These are phyloP conservation scores for Hagleromyces aurorensis DNA, from an alignment of 805 yeast genomes.

Conservation along the genomic window DNA sequence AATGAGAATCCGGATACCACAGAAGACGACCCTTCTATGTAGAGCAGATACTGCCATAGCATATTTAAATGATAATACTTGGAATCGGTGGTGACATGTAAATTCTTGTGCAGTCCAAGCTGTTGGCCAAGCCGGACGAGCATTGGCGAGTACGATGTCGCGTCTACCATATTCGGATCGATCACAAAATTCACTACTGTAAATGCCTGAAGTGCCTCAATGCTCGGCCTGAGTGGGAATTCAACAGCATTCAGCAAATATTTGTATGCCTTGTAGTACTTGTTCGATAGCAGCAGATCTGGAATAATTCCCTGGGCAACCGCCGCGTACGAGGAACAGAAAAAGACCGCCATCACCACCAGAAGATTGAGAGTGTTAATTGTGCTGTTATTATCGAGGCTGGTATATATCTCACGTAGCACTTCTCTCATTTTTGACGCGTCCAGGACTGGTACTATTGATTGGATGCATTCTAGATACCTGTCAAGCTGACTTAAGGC, in stretches of 20 bases:
- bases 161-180: constrained; percentile 27
- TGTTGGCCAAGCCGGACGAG: constrained; percentile 24
- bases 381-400: constrained; percentile 1
- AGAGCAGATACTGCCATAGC: constrained; percentile 22
- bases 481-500: constrained; percentile 14
- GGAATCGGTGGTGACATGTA: constrained; percentile 1
- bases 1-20: constrained; percentile 26
- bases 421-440: constrained; percentile 5
- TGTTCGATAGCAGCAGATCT: constrained; percentile 17
- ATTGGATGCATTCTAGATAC: constrained; percentile 20
- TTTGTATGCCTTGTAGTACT: constrained; percentile 18
- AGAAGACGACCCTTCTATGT: constrained; percentile 26
- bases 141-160: constrained; percentile 21
- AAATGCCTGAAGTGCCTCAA: constrained; percentile 21
- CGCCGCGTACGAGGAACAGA: constrained; percentile 19
- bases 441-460: constrained; percentile 22
- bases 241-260: constrained; percentile 12
- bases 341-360: constrained; percentile 18
- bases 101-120: constrained; percentile 15
- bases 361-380: constrained; percentile 9
- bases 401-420: constrained; percentile 6
- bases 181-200: constrained; percentile 19
- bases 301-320: constrained; percentile 21
- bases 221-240: constrained; percentile 18
- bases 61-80: constrained; percentile 4